Conservation (phyloP, 1,284 basidiomycete genomes). For the Erythrobasidium hasegawianum region DNA sequence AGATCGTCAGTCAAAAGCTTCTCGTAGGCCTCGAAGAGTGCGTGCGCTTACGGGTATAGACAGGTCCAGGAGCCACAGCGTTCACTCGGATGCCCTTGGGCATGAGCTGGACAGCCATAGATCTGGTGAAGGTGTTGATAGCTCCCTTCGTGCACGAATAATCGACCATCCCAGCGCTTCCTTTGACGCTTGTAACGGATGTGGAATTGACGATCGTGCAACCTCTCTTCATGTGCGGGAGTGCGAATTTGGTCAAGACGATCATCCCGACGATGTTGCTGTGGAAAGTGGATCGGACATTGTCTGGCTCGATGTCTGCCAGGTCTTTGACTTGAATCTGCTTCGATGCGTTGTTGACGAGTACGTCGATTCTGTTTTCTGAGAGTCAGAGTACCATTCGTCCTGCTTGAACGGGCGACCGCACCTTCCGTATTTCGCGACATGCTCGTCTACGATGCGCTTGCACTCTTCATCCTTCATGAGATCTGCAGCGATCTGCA, state of each 20-base stretch:
- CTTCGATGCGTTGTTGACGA: conserved; percentile 65
- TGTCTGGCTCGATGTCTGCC: conserved; percentile 38
- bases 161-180: conserved; percentile 54
- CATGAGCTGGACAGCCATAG: conserved; percentile 58
- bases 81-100: conserved; percentile 61
- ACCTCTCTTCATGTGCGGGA: conserved; percentile 62
- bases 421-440: conserved; percentile 53
- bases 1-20: too few species aligned
- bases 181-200: conserved; percentile 54
- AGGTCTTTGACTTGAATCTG: conserved; percentile 56
- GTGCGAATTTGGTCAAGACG: conserved; percentile 54
- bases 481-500: conserved; percentile 56
- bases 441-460: conserved; percentile 55
- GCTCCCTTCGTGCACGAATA: conserved; percentile 48
- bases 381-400: too few species aligned
- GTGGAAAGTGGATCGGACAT: conserved; percentile 46
- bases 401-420: too few species aligned
- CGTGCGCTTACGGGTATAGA: background rate
- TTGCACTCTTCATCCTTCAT: conserved; percentile 51
- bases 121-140: conserved; percentile 49
- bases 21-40: too few species aligned
- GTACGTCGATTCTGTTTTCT: too few species aligned
- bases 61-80: conserved; percentile 47
- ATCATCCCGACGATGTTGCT: conserved; percentile 62
- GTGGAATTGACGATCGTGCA: conserved; percentile 62